These are phyloP conservation scores for Gossypium stocksii DNA, from an alignment of 345 rosid species.

Conservation along the genomic window DNA sequence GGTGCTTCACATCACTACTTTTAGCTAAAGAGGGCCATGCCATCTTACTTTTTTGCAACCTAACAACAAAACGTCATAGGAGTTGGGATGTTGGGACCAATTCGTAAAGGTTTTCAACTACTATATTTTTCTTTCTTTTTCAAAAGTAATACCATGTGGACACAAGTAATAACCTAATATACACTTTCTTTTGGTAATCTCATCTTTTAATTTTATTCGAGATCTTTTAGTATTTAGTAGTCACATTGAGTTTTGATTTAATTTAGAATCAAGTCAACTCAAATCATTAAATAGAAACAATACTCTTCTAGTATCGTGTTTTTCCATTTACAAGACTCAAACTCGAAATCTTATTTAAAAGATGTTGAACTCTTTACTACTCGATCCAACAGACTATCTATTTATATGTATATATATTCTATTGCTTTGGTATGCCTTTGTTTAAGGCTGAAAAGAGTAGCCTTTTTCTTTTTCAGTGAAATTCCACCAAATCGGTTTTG, in stretches of 20 bases:
- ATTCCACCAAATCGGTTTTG: not conserved
- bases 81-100: not conserved
- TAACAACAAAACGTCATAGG: not conserved
- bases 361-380: too few relatives aligned
- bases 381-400: too few relatives aligned
- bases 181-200: not conserved
- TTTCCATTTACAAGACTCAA: too few relatives aligned
- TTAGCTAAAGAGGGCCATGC: not conserved
- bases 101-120: slow-evolving; percentile 1
- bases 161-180: not conserved
- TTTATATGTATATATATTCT: not conserved
- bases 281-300: fast-evolving
- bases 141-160: not conserved
- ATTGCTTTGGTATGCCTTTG: not conserved
- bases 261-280: too few relatives aligned
- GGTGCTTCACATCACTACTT: not conserved
- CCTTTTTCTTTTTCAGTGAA: not conserved
- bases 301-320: fast-evolving
- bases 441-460: not conserved
- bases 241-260: too few relatives aligned
- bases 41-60: not conserved
- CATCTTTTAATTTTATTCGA: too few relatives aligned
- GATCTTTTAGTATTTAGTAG: too few relatives aligned
- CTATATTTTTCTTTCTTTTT: not conserved
- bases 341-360: too few relatives aligned